Evolutionary conservation across 257 asterid species (phyloP).

Genomic region (Buddleja alternifolia): DNA sequence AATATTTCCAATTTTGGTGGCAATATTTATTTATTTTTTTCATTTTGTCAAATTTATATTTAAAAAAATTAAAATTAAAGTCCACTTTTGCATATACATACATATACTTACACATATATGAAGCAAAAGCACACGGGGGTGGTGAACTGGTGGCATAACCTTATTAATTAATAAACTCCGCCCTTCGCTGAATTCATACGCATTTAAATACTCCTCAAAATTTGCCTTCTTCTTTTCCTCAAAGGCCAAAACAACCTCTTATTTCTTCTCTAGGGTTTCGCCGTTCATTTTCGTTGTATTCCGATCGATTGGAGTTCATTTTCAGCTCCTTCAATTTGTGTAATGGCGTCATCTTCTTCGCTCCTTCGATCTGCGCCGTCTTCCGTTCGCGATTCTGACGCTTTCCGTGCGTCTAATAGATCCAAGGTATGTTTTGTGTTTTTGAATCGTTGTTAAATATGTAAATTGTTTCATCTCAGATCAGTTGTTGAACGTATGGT

Average conservation of each 20-base stretch:
- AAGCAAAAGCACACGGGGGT: too few species aligned
- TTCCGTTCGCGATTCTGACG: conserved; percentile 35
- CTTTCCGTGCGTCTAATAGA: conserved; percentile 27
- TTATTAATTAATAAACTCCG: conserved; percentile 42
- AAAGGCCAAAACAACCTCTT: background rate
- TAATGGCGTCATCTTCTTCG: conserved; percentile 50
- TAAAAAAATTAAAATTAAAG: too few species aligned
- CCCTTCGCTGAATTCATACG: conserved; percentile 10
- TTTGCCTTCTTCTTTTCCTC: conserved; percentile 16
- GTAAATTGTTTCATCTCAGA: background rate
- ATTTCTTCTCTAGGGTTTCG: background rate
- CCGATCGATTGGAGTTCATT: background rate
- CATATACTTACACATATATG: too few species aligned
- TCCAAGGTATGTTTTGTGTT: conserved; percentile 34
- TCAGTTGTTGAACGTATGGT: background rate
- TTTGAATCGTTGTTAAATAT: background rate
- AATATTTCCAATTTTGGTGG: background rate
- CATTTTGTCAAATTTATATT: too few species aligned
- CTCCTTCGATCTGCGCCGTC: conserved; percentile 50
- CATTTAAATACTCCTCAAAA: conserved; percentile 9
- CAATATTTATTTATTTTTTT: too few species aligned
- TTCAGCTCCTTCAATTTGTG: background rate
- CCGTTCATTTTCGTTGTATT: background rate
- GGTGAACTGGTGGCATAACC: background rate
- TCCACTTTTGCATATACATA: too few species aligned